Percentiles rank a stretch among this genome's conserved stretches.
Evolutionary conservation across 345 rosid genomes (phyloP).

Genomic region (Pistacia integerrima): DNA sequence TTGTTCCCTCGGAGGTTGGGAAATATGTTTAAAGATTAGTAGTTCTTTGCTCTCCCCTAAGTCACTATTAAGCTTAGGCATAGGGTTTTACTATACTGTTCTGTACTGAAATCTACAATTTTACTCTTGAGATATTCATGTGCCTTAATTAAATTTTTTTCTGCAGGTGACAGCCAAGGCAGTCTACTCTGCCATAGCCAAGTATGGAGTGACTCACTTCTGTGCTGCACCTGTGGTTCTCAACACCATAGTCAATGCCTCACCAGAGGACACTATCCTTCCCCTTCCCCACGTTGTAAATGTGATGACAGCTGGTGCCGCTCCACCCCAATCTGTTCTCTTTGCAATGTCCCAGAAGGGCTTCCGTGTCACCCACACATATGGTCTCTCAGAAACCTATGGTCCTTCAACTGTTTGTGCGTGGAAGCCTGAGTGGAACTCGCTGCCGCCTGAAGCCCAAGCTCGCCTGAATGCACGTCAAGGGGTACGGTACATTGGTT

Average conservation of each 20-base stretch:
- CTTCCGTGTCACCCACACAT: conserved; percentile 80
- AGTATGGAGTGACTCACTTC: conserved; percentile 74
- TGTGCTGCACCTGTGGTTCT: conserved; percentile 96
- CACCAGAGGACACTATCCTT: conserved; percentile 68
- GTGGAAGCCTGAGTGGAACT: conserved; percentile 95
- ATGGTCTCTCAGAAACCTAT: conserved; percentile 90
- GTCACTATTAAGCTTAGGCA: no score
- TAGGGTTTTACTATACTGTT: not conserved
- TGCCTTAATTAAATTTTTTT: not conserved
- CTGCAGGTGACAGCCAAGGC: conserved; percentile 80
- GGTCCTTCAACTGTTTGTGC: conserved; percentile 89
- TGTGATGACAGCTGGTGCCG: conserved; percentile 91
- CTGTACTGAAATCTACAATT: not conserved
- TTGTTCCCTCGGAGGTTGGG: not conserved
- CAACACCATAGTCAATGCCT: conserved; percentile 74
- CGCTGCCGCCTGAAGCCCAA: conserved; percentile 61
- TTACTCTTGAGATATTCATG: not conserved
- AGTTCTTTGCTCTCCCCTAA: no score
- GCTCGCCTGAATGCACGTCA: conserved; percentile 93
- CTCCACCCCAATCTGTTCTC: conserved; percentile 86
- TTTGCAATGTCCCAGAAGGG: conserved; percentile 71
- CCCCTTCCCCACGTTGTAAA: conserved; percentile 80
- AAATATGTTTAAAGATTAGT: not conserved
- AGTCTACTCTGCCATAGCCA: conserved; percentile 74
- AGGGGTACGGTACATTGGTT: conserved; percentile 68